phyloP scores from a whole-genome alignment of 257 asterid genomes.

The Paraleonurus japonicus region DNA sequence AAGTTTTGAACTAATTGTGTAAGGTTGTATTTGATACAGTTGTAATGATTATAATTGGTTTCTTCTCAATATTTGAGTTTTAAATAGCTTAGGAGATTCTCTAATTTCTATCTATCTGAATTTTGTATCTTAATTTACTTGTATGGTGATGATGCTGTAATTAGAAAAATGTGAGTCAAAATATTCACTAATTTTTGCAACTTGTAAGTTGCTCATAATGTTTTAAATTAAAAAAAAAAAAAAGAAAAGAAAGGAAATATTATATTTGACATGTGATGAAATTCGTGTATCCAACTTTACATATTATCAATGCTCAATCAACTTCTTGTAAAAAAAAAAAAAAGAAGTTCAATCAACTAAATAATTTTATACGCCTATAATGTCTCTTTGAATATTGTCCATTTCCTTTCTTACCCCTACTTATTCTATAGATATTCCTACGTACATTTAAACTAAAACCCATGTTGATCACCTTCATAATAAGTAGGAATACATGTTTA shows the following conservation, averaged over 20 bases:
- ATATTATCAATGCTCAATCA: neutral
- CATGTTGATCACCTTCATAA: neutral
- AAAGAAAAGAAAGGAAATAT: neutral
- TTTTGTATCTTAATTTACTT: neutral
- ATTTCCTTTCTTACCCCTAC: neutral
- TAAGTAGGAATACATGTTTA: neutral
- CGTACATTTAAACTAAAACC: neutral
- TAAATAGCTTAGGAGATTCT: neutral
- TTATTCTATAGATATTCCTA: conserved; percentile 16
- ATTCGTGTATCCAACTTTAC: neutral
- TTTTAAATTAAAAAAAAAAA: neutral
- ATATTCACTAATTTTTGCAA: neutral
- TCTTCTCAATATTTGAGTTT: neutral
- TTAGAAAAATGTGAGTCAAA: neutral
- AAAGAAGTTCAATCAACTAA: neutral
- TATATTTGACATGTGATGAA: neutral
- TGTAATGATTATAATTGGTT: neutral
- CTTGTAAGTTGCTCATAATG: too few relatives aligned
- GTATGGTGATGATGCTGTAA: neutral
- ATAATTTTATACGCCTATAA: neutral
- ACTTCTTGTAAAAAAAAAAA: too few relatives aligned
- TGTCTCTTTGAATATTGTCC: neutral
- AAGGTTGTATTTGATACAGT: neutral
- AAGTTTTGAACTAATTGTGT: neutral
- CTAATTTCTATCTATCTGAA: too few relatives aligned